Evolutionary conservation across 805 yeast species (phyloP).

Genomic region (Limtongozyma cylindracea): DNA sequence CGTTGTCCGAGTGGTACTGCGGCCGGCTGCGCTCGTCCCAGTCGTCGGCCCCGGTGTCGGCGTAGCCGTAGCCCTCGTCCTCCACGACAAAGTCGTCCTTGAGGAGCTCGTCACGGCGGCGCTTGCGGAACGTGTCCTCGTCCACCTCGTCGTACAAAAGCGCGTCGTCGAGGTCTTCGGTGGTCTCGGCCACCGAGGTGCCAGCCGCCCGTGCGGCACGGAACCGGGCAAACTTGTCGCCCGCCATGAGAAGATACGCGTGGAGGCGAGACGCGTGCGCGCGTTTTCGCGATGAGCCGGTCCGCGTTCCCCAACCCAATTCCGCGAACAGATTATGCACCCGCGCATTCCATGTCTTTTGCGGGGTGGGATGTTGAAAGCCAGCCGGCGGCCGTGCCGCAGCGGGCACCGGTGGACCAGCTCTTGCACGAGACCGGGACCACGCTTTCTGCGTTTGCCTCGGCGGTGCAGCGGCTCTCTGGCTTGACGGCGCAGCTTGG

Average conservation of each 20-base stretch:
- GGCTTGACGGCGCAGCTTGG: too few species aligned
- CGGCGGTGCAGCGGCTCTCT: too few species aligned
- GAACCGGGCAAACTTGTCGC: constrained; percentile 30
- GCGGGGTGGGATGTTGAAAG: too few species aligned
- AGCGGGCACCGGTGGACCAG: too few species aligned
- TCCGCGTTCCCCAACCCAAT: too few species aligned
- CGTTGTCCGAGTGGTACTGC: constrained; percentile 31
- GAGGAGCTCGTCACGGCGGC: constrained; percentile 55
- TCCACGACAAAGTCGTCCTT: constrained; percentile 88
- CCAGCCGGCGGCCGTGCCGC: too few species aligned
- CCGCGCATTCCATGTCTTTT: too few species aligned
- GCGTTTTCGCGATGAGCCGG: too few species aligned
- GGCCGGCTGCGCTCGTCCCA: constrained; percentile 38
- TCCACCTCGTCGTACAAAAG: constrained; percentile 75
- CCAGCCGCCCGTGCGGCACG: constrained; percentile 41
- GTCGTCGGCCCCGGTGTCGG: constrained; percentile 80
- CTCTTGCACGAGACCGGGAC: too few species aligned
- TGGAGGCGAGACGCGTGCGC: too few species aligned
- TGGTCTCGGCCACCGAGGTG: constrained; percentile 10
- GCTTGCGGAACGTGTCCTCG: constrained; percentile 51
- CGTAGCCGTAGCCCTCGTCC: constrained; percentile 84
- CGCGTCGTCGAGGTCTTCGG: constrained; percentile 18
- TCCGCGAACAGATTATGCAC: too few species aligned
- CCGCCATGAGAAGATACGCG: constrained; percentile 3
- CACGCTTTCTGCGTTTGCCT: too few species aligned